These are phyloP conservation scores for Lactifluus echinatus DNA, from an alignment of 768 basidiomycete genomes.

Conservation along the genomic window DNA sequence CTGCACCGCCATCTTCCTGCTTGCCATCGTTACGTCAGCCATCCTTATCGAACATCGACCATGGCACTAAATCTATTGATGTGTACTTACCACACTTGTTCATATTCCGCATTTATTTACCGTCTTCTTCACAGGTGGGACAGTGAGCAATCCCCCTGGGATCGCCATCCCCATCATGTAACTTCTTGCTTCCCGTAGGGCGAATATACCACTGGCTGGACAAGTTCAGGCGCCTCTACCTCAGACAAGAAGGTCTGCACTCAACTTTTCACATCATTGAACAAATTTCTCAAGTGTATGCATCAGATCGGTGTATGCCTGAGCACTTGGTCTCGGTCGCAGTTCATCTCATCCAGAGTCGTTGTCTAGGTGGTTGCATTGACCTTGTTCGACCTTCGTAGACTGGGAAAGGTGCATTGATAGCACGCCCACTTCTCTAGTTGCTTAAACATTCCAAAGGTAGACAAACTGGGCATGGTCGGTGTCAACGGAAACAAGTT, in stretches of 20 bases:
- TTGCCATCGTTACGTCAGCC: neutral
- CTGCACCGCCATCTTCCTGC: neutral
- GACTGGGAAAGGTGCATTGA: slow-evolving; percentile 58
- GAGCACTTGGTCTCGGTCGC: slow-evolving; percentile 19
- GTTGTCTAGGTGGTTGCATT: slow-evolving; percentile 69
- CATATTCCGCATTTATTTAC: neutral
- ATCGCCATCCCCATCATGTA: neutral
- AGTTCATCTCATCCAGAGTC: slow-evolving; percentile 12
- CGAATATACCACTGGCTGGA: slow-evolving; percentile 95
- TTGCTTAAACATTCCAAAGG: slow-evolving; percentile 31
- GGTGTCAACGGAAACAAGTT: slow-evolving; percentile 86
- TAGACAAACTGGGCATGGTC: slow-evolving; percentile 75
- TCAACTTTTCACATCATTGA: neutral
- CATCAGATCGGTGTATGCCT: slow-evolving; percentile 57
- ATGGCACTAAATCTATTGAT: slow-evolving; percentile 55
- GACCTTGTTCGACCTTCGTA: slow-evolving; percentile 82
- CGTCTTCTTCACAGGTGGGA: slow-evolving; percentile 36
- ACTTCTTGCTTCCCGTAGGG: slow-evolving; percentile 36
- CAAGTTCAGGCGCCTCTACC: slow-evolving; percentile 81
- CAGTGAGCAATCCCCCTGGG: slow-evolving; percentile 28
- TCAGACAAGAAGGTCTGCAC: slow-evolving; percentile 82
- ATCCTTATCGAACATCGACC: neutral
- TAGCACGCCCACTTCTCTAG: slow-evolving; percentile 13
- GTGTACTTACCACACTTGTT: slow-evolving; percentile 44
- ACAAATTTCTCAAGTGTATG: neutral